Base-by-base conservation (phyloP, 2,329 filamentous ascomycete species). In the Magnaporthiopsis incrustans region DNA sequence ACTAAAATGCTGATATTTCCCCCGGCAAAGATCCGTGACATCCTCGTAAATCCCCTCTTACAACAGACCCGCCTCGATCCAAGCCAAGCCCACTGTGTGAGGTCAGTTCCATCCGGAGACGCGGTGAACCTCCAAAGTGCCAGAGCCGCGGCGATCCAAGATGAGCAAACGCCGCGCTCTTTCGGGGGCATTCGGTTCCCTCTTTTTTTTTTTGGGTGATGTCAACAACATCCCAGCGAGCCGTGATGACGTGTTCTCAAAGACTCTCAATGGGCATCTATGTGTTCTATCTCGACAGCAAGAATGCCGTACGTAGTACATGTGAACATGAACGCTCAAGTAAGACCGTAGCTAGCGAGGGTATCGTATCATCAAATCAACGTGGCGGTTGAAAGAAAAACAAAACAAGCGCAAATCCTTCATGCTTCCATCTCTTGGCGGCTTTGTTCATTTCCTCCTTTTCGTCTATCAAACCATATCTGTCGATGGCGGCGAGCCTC, bases 401-500 rank as follows among this genome's bases (percentile, higher is more conserved):
- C 33, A 10, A 35, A 30, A 30, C 30, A 30, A 30, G 44, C 44
- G 44, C n/a, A 25, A n/a, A 53, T 53, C n/a, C 22, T 14, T n/a
- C 57, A 1, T 58, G 26, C 26, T 30, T 58, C n/a, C 22, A 10
- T 53, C 44, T 53, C 44, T 25, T 25, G n/a, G n/a, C 22, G 11
- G 2, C 44, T 53, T 22, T 25, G 11, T 53, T 50, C 44, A 10
- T 53, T 25, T 53, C 22, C n/a, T 50, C n/a, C 26, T 26, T n/a
- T 30, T 35, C 33, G 33, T 35, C 33, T 35, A 25, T 68, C 57
- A 69, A 32, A 70, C 35, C 67, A 68, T 67, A 22, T 70, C 68
- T 58, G 64, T 67, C 35, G 62, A 64, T 22, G 68, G 63, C 44
- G 64, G 63, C 50, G 67, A 64, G 25, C 61, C 64, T 60, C 30